Percentiles rank a stretch among this genome's conserved stretches.
Evolutionary conservation across 192 early-diverging fungal species (phyloP).

Genomic region (Coemansia sp.): DNA sequence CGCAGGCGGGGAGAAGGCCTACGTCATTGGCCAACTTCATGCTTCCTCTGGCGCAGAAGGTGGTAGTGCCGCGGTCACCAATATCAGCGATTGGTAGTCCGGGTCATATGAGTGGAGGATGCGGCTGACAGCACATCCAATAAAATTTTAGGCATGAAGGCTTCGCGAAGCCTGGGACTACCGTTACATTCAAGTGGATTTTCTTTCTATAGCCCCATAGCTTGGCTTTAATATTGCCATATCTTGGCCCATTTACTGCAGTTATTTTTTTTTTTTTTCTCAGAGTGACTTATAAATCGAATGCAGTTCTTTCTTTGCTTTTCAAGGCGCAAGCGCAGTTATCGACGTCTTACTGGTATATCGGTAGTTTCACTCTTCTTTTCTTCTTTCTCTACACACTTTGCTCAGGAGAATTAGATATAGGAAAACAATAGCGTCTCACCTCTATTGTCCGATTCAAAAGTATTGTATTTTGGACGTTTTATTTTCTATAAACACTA

Average conservation of each 20-base stretch:
- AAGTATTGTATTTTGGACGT: neutral
- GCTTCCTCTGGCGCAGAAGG: slow-evolving; percentile 3
- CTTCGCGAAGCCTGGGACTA: no score
- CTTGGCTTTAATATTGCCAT: no score
- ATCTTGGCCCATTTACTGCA: neutral
- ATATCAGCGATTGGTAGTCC: slow-evolving; percentile 31
- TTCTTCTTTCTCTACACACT: neutral
- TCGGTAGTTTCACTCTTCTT: neutral
- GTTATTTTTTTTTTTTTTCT: neutral
- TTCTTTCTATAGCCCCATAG: no score
- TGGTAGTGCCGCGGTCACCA: slow-evolving; percentile 22
- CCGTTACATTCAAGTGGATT: no score
- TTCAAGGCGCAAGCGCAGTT: neutral
- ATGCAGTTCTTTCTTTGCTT: neutral
- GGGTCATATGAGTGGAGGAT: neutral
- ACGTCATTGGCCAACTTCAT: slow-evolving; percentile 67
- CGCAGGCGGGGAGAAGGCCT: slow-evolving; percentile 65
- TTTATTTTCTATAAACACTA: neutral
- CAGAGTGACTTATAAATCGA: no score
- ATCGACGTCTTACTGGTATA: neutral
- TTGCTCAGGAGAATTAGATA: neutral
- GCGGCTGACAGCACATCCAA: neutral
- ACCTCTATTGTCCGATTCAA: neutral
- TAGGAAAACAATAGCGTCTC: neutral
- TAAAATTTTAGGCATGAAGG: slow-evolving; percentile 5